Evolutionary conservation across 2,329 filamentous ascomycete species (phyloP).

Genomic region (Cladosporium sp.): DNA sequence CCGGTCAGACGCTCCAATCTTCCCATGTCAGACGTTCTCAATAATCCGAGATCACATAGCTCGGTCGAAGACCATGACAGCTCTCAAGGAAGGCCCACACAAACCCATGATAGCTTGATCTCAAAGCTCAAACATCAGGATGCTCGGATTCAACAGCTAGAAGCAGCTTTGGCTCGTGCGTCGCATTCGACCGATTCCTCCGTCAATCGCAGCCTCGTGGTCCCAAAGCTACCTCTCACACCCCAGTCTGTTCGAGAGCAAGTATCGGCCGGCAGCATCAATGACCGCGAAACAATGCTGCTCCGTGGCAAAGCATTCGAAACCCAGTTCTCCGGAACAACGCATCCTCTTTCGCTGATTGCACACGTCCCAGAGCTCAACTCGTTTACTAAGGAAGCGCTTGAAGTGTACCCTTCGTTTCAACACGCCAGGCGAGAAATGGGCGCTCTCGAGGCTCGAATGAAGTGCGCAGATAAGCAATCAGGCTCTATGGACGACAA

Average conservation of each 20-base stretch:
- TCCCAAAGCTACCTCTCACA: conserved; percentile 17
- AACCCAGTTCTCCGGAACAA: conserved; percentile 42
- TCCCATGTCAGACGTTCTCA: conserved; percentile 9
- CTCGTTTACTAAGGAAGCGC: conserved; percentile 26
- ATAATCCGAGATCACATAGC: not conserved
- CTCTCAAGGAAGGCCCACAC: no score
- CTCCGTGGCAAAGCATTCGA: conserved; percentile 43
- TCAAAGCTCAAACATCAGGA: conserved; percentile 24
- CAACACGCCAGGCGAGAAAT: conserved; percentile 26
- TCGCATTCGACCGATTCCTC: not conserved
- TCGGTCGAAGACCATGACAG: no score
- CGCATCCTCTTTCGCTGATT: conserved; percentile 34
- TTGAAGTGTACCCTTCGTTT: conserved; percentile 33
- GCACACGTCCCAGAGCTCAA: conserved; percentile 27
- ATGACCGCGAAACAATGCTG: conserved; percentile 36
- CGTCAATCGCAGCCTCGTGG: not conserved
- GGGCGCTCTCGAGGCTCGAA: conserved; percentile 20
- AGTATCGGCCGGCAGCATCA: conserved; percentile 17
- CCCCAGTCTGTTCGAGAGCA: conserved; percentile 21
- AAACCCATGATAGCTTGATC: conserved; percentile 16
- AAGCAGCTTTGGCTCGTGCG: conserved; percentile 20
- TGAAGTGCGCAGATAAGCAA: conserved; percentile 20
- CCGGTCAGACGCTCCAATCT: not conserved
- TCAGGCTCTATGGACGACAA: conserved; percentile 25
- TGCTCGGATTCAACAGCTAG: conserved; percentile 27